Evolutionary conservation across 805 yeast genomes (phyloP).

Genomic region (Peterozyma toletana): DNA sequence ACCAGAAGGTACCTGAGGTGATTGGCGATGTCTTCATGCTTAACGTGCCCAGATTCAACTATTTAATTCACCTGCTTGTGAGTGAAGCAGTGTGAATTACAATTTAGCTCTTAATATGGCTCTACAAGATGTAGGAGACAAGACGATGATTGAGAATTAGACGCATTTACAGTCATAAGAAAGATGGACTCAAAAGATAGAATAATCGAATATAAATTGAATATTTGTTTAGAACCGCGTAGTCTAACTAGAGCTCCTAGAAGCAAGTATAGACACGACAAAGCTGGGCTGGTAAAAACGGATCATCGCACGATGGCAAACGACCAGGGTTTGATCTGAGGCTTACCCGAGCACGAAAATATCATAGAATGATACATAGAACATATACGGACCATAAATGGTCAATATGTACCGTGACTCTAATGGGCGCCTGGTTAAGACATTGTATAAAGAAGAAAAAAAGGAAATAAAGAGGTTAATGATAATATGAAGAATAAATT

Average conservation of each 20-base stretch:
- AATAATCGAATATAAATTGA: slow-evolving; percentile 4
- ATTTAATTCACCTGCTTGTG: no score
- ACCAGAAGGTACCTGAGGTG: no score
- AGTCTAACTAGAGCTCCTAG: slow-evolving; percentile 32
- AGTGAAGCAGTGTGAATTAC: no score
- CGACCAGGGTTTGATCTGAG: slow-evolving; percentile 53
- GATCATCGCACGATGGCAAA: slow-evolving; percentile 14
- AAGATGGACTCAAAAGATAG: slow-evolving; percentile 4
- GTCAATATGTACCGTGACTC: slow-evolving; percentile 55
- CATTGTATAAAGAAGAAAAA: slow-evolving; percentile 31
- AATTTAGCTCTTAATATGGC: no score
- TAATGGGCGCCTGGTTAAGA: slow-evolving; percentile 75
- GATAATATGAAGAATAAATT: background rate
- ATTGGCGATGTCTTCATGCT: no score
- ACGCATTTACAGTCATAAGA: background rate
- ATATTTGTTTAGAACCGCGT: slow-evolving; percentile 78
- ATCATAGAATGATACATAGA: slow-evolving; percentile 25
- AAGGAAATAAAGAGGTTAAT: slow-evolving; percentile 3
- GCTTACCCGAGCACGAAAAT: slow-evolving; percentile 90
- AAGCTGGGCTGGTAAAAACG: slow-evolving; percentile 43
- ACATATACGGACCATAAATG: slow-evolving; percentile 17
- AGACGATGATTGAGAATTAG: slow-evolving; percentile 5
- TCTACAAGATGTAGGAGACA: background rate
- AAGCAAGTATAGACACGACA: slow-evolving; percentile 40
- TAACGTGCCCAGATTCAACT: no score